Evolutionary conservation across 139 green algal species (phyloP).

Genomic region (Haematococcus lacustris): DNA sequence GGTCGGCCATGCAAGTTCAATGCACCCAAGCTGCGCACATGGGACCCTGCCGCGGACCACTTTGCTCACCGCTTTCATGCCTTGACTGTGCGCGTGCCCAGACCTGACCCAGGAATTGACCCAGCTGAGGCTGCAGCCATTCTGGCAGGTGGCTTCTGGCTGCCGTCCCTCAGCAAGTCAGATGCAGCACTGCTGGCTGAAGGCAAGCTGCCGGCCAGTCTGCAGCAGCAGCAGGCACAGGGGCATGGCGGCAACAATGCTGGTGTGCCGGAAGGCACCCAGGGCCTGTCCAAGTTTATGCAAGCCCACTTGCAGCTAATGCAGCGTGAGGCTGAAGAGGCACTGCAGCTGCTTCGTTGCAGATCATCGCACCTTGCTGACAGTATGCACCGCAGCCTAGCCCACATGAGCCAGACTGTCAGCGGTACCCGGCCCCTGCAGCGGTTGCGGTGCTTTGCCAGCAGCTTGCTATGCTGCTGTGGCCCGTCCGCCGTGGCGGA

Average conservation of each 20-base stretch:
- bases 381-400: too few species aligned
- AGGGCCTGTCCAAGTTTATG: constrained; percentile 4
- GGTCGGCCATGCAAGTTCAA: not conserved
- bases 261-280: not conserved
- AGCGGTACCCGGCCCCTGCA: too few species aligned
- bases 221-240: too few species aligned
- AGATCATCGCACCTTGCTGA: too few species aligned
- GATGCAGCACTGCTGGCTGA: not conserved
- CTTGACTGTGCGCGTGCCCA: not conserved
- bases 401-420: too few species aligned
- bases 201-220: too few species aligned
- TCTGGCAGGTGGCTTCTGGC: constrained; percentile 1
- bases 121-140: not conserved
- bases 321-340: constrained; percentile 1
- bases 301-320: not conserved
- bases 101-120: not conserved
- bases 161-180: not conserved
- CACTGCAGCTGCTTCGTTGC: not conserved
- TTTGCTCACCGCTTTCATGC: not conserved
- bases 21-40: constrained; percentile 1
- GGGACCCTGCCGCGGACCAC: not conserved
- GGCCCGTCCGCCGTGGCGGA: too few species aligned
- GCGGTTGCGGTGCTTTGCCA: too few species aligned
- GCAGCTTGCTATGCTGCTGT: too few species aligned
- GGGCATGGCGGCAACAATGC: too few species aligned